phyloP scores from a whole-genome alignment of 192 early-diverging fungal species.

The Linnemannia exigua region DNA sequence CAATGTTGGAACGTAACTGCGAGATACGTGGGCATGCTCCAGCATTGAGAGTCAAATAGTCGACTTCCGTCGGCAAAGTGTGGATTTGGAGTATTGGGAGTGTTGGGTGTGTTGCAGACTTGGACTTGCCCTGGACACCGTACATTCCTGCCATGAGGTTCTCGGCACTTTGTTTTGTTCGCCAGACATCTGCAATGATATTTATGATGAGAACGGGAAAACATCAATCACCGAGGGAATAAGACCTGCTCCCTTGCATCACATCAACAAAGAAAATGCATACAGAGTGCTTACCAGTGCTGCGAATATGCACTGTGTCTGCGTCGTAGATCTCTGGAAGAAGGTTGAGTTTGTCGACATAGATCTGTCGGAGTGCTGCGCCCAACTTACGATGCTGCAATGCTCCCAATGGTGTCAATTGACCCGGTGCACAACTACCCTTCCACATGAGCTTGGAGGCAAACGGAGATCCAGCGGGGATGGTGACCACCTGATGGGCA shows the following conservation, averaged over 20 bases:
- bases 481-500: constrained; percentile 40
- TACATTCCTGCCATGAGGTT: constrained; percentile 54
- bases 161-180: constrained; percentile 52
- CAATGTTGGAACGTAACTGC: constrained; percentile 13
- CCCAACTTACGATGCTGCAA: constrained; percentile 51
- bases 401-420: constrained; percentile 48
- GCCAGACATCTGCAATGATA: constrained; percentile 37
- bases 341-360: constrained; percentile 35
- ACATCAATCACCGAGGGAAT: not conserved
- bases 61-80: constrained; percentile 38
- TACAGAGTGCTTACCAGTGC: constrained; percentile 31
- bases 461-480: constrained; percentile 35
- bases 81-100: constrained; percentile 40
- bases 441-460: constrained; percentile 38
- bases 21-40: constrained; percentile 36
- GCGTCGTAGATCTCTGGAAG: constrained; percentile 32
- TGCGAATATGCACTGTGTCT: constrained; percentile 26
- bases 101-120: not conserved
- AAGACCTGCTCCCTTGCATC: not conserved
- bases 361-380: constrained; percentile 46
- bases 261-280: not conserved
- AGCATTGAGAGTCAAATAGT: constrained; percentile 42
- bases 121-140: constrained; percentile 1
- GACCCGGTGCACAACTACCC: constrained; percentile 44
- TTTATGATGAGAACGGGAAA: not conserved